A percentile compares a stretch with the other conserved stretches of the same genome.
Conservation (phyloP, 768 basidiomycete genomes). For the Mycena sanguinolenta region DNA sequence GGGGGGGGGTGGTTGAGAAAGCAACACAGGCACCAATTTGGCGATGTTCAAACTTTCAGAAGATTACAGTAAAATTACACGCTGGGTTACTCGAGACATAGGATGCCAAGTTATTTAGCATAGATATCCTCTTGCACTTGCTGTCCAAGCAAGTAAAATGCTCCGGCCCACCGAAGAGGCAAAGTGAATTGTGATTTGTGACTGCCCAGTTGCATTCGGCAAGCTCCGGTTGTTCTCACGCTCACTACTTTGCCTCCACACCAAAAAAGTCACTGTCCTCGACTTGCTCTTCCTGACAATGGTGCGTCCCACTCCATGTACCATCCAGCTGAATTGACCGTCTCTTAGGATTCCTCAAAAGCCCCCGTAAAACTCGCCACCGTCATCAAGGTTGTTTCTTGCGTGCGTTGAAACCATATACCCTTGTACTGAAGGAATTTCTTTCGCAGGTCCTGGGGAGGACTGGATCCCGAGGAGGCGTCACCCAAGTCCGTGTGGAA, state of each 20-base stretch:
- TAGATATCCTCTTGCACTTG: too few species aligned
- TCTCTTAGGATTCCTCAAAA: slow-evolving; percentile 85
- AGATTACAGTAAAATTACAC: too few species aligned
- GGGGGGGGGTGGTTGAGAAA: too few species aligned
- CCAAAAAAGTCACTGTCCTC: slow-evolving; percentile 35
- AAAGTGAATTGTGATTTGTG: too few species aligned
- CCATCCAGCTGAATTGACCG: not conserved
- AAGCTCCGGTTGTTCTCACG: slow-evolving; percentile 4
- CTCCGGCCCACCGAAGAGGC: too few species aligned
- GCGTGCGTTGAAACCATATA: not conserved
- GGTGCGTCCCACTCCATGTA: slow-evolving; percentile 14
- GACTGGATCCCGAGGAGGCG: slow-evolving; percentile 98
- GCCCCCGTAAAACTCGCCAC: slow-evolving; percentile 96
- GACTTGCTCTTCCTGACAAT: slow-evolving; percentile 31
- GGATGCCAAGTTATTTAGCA: too few species aligned
- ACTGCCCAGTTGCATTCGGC: slow-evolving; percentile 9
- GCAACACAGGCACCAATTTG: too few species aligned
- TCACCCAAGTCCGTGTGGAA: slow-evolving; percentile 99
- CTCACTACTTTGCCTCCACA: slow-evolving; percentile 20
- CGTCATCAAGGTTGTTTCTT: slow-evolving; percentile 88
- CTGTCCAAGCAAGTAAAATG: too few species aligned
- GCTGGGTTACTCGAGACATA: too few species aligned
- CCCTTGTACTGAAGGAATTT: slow-evolving; percentile 18
- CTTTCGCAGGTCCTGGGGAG: slow-evolving; percentile 89
- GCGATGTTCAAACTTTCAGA: too few species aligned